Base-by-base conservation (phyloP, 1,284 basidiomycete genomes). In the Leccinum pseudoinsigne region DNA sequence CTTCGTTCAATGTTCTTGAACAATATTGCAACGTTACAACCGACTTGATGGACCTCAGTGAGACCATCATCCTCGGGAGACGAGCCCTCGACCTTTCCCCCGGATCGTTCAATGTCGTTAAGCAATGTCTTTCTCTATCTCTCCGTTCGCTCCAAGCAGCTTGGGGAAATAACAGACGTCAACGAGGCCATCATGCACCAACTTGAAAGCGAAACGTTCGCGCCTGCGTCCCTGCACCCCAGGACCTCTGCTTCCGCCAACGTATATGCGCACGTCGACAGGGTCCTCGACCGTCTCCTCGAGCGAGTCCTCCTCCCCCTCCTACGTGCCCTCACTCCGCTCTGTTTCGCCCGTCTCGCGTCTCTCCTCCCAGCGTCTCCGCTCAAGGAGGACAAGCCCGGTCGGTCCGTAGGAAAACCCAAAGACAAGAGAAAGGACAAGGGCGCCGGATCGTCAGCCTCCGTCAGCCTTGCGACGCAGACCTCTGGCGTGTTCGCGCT, bases 301-400 rank as follows among this genome's bases (percentile, higher is more conserved):
- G 70, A 72, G 53, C 26, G 45, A 6, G 9, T 72, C 26, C 65
- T 72, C n/a, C 63, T 72, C 10, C 62, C 66, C 8, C 64, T 71
- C 31, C 38, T 72, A n/a, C 70, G 67, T 3, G 61, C 70, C 47
- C 28, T 72, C 38, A 16, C 18, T 1, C 66, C 70, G 1, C 62
- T 74, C 7, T 74, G 68, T 57, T 61, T 40, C 54, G 26, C 26
- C 26, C 26, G 26, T 26, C 26, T 26, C 26, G 26, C 26, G 26
- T 26, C 26, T 26, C 26, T 26, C 26, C 26, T 26, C 26, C 26
- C 54, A 16, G 3, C 59, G 3, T 16, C 18, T 8, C 1, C 59
- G 0, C 58, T 58, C 31, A 72, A 60, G 28, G 61, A 57, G 51
- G 61, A 58, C 55, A 62, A 21, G 38, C 12, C 14, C 2, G 18